Base-by-base conservation (phyloP, 73 alveolate species). In the Paramecium biaurelia region DNA sequence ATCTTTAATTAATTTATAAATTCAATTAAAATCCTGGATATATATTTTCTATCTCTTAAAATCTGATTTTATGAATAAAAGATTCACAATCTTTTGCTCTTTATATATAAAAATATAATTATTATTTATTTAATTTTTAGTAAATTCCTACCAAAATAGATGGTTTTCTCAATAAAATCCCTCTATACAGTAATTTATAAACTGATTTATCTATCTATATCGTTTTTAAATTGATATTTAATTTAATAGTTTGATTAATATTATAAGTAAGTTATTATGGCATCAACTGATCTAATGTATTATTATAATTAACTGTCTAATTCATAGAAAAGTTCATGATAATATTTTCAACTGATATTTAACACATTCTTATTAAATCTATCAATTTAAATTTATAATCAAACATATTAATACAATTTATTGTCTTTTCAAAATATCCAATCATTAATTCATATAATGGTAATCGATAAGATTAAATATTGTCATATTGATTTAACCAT, bases 261-360 rank as follows among this genome's bases (percentile, higher is more conserved):
- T 32, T 35, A 14, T 21, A 23, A 4, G 35, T 72, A 21, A 72
- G 32, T 72, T 72, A 6, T 72, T 72, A 5, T 8, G 86, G 86
- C 37, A 72, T 72, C n/a, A 72, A 21, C n/a, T 72, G 10, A 34
- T 72, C 86, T 72, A 72, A 72, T 34, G 53, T 35, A 72, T 32
- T 38, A 72, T 72, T 38, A 12, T 35, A 72, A 42, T 14, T 72
- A 11, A 28, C 35, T 11, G 1, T 26, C 12, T 26, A 11, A 63
- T 63, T 32, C 84, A 38, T 34, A 32, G 86, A 32, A 35, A 72
- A 72, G 26, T 72, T 72, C 59, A 72, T 72, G n/a, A 72, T 37
- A 72, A 72, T 38, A 72, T 72, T 72, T 72, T 72, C 86, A 15
- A 72, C 45, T 14, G 59, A 72, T 4, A 32, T 37, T 37, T 72